Percentiles rank a stretch among this genome's conserved stretches.
Conservation (phyloP, 129 eudicot species). For the Calendula officinalis region DNA sequence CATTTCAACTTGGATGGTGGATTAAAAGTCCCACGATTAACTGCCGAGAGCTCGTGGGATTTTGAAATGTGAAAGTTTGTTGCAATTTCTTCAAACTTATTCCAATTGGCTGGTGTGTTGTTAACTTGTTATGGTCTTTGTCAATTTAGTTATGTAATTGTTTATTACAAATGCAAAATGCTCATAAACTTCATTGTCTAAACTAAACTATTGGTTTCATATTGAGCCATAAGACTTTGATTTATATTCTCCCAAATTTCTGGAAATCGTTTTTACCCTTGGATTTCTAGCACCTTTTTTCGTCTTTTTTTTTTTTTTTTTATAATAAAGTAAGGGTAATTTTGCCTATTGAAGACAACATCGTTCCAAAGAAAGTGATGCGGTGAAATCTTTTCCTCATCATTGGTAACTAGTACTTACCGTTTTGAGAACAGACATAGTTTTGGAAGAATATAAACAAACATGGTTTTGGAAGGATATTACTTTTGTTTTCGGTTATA, state of each 20-base stretch:
- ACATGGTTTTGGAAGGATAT: too few relatives aligned
- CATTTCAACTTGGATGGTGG: constrained; percentile 61
- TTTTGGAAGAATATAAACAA: too few relatives aligned
- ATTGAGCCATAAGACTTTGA: constrained; percentile 30
- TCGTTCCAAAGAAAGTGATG: too few relatives aligned
- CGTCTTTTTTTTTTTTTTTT: too few relatives aligned
- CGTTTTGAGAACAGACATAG: too few relatives aligned
- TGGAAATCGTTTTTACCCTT: not conserved
- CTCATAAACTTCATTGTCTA: constrained; percentile 27
- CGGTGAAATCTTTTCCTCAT: too few relatives aligned
- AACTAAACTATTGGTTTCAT: constrained; percentile 29
- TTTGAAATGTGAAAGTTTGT: constrained; percentile 59
- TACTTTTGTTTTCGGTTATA: too few relatives aligned
- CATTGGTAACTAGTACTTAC: too few relatives aligned
- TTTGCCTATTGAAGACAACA: too few relatives aligned
- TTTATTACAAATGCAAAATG: constrained; percentile 7
- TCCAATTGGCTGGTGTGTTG: constrained; percentile 11
- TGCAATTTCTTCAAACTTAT: constrained; percentile 9
- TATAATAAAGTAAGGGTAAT: too few relatives aligned
- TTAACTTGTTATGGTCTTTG: constrained; percentile 17
- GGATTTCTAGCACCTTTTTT: too few relatives aligned
- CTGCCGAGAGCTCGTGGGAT: constrained; percentile 84
- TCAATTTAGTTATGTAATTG: constrained; percentile 15
- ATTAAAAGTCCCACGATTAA: constrained; percentile 50
- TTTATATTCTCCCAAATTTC: constrained; percentile 8